phyloP scores from a whole-genome alignment of 441 rosid genomes.

The Pelargonium citronellum region DNA sequence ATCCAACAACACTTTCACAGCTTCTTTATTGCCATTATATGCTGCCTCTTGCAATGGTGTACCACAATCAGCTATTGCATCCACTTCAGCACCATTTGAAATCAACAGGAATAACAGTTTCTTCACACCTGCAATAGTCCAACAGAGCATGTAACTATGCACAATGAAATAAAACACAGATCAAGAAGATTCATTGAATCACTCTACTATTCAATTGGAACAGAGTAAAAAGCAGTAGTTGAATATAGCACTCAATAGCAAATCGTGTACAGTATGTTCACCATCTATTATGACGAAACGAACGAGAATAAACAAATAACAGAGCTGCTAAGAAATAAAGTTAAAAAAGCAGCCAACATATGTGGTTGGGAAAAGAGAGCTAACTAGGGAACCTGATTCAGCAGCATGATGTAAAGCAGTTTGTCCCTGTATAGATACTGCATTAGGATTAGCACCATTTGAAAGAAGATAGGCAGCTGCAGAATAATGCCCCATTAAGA shows the following conservation, averaged over 20 bases:
- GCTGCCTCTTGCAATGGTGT: conserved; percentile 19
- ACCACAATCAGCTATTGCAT: conserved; percentile 14
- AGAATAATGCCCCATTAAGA: background rate
- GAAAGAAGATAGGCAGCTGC: conserved; percentile 19
- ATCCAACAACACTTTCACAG: conserved; percentile 18
- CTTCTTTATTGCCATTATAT: background rate
- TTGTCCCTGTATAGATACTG: background rate
- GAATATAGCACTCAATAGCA: background rate
- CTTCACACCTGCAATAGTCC: conserved; percentile 16
- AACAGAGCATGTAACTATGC: too few relatives aligned
- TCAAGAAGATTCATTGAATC: background rate
- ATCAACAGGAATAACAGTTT: conserved; percentile 14
- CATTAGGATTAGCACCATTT: conserved; percentile 22
- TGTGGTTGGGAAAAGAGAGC: background rate
- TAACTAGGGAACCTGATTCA: background rate
- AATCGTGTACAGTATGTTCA: too few relatives aligned
- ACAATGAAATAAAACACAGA: background rate
- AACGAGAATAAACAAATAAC: background rate
- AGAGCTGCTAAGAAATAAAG: background rate
- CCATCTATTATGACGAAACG: background rate
- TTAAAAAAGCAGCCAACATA: background rate
- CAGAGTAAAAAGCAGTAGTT: background rate
- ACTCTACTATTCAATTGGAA: background rate
- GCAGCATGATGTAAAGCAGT: conserved; percentile 19
- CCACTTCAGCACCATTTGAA: conserved; percentile 19